Base-by-base conservation (phyloP, 768 basidiomycete genomes). In the Lanmaoa pseudosensibilis region DNA sequence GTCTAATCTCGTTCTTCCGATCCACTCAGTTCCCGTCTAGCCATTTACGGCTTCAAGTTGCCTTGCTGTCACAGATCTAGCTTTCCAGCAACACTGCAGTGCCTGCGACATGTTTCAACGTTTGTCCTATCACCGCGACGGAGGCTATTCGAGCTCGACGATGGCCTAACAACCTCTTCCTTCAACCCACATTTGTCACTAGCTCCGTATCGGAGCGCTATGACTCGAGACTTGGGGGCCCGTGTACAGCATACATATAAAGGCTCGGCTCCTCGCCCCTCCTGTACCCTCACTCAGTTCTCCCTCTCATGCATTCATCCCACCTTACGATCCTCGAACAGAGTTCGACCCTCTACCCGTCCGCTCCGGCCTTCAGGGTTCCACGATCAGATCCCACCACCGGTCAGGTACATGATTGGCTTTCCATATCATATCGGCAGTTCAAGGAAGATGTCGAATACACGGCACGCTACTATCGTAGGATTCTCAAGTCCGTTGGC, bases 271-370 rank as follows among this genome's bases (percentile, higher is more conserved):
- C 50, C 6, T 39, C 32, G 19, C 40, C 39, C 43, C 41, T 50
- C 44, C 56, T 62, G 47, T 58, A 2, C 32, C 51, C 46, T 45
- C 50, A 52, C 43, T 27, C 54, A 50, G 32, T 33, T 16, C 41
- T 51, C 52, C 52, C 52, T 45, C 60, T 40, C 60, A 72, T 72
- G 70, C 18, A 55, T 48, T 41, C 68, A 39, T 81, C 85, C 34
- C 88, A 90, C 69, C 81, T 90, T 25, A 80, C 84, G 34, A 75
- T 87, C 60, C 80, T 90, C 58, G 78, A 86, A 55, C 72, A 79
- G 45, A 82, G 79, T 59, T 79, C 84, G n/a, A 61, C 74, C 46
- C 75, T 70, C 55, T 77, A 77, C 65, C 75, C 85, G 18, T 72
- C 75, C 27, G 70, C 77, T 2, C 75, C 82, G 39, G 84, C 81